Conservation (phyloP, 148 eudicot genomes). For the Chenopodium album region DNA sequence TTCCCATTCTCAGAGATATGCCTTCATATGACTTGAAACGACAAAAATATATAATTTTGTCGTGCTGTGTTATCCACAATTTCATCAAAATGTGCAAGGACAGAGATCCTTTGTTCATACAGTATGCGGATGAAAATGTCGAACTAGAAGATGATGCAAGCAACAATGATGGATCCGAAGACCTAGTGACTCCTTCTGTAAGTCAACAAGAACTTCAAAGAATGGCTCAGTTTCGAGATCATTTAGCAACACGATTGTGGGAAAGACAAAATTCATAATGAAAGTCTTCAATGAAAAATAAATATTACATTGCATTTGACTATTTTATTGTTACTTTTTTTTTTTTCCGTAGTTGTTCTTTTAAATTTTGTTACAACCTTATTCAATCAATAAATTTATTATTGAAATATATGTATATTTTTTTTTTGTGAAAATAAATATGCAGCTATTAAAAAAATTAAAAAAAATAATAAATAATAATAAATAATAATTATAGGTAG, state of each 20-base stretch:
- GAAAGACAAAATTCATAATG: background rate
- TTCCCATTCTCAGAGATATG: conserved; percentile 3
- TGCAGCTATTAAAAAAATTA: no score
- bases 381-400: no score
- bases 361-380: no score
- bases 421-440: no score
- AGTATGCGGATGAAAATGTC: background rate
- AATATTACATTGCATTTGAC: no score
- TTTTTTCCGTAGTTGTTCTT: no score
- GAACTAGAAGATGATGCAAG: background rate
- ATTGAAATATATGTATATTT: no score
- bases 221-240: conserved; percentile 1
- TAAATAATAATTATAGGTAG: no score
- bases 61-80: conserved; percentile 1
- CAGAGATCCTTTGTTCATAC: background rate
- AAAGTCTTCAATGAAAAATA: background rate
- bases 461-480: no score
- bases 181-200: background rate
- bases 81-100: background rate
- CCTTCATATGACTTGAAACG: conserved; percentile 3
- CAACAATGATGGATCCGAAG: background rate
- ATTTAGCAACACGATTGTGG: background rate
- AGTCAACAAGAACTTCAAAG: background rate
- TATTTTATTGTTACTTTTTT: no score
- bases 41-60: background rate